phyloP scores from a whole-genome alignment of 179 eudicot species.

The Corrigiola litoralis region DNA sequence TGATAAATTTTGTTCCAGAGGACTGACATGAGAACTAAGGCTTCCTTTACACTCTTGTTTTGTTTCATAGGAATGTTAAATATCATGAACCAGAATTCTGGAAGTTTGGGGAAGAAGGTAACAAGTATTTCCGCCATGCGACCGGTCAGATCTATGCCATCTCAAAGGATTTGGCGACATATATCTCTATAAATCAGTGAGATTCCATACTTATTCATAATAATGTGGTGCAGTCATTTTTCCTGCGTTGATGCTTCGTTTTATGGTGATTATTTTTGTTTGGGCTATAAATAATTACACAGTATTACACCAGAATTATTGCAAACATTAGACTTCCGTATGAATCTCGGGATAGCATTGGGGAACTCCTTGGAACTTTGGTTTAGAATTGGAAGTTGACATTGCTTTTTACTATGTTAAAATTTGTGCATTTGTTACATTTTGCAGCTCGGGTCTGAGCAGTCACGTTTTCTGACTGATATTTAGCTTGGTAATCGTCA shows the following conservation, averaged over 20 bases:
- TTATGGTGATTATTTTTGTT: not conserved
- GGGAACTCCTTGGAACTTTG: not conserved
- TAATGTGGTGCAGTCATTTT: not conserved
- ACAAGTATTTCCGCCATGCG: conserved; percentile 91
- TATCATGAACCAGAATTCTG: conserved; percentile 93
- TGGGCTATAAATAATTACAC: not conserved
- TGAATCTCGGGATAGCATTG: not conserved
- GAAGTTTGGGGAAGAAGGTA: conserved; percentile 95
- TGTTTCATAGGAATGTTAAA: conserved; percentile 54
- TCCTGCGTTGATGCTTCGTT: not conserved
- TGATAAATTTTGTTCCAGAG: not conserved
- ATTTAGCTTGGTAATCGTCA: not conserved
- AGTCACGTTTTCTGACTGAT: not conserved
- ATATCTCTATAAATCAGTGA: conserved; percentile 52
- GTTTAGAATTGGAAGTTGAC: not conserved
- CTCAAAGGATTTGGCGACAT: conserved; percentile 84
- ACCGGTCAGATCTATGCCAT: conserved; percentile 91
- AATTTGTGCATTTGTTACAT: not conserved
- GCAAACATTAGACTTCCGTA: not conserved
- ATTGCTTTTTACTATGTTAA: not conserved
- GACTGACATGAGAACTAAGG: not conserved
- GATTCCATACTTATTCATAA: conserved; percentile 5
- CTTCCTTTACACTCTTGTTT: not conserved
- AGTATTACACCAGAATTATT: not conserved
- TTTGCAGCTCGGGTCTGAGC: not conserved